Base-by-base conservation (phyloP, 495 filamentous ascomycete genomes). In the Astrothelium subdiscretum region DNA sequence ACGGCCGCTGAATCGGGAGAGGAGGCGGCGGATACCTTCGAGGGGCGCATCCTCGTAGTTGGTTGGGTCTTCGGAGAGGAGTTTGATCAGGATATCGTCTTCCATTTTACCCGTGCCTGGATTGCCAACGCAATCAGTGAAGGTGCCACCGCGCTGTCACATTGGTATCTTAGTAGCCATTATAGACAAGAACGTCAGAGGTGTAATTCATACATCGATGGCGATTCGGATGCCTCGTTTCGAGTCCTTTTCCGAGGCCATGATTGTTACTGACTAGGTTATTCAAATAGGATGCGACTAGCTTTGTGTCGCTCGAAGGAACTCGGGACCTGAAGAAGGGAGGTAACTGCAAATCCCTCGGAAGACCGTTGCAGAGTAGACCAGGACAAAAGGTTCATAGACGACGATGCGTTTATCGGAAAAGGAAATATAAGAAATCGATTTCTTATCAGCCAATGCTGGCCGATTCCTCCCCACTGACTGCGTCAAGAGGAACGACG, bases 1-100 rank as follows among this genome's bases (percentile, higher is more conserved):
- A 57, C 83, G 77, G 42, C 82, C 80, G 3, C 86, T 86, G 65
- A 95, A 95, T 64, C 84, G 84, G 67, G 90, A 87, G 71, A 97
- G 80, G 57, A 97, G 84, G 59, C 92, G 88, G 13, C 94, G 85
- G 67, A 98, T 96, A 42, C 91, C 94, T 75, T 81, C 79, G 12
- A 76, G 73, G 0, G 79, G 79, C 10, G 79, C 79, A 67, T 82
- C 79, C 31, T 73, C 68, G 67, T 82, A 82, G 67, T 81, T 80
- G 2, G 68, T 42, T 0, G 79, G 79, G 65, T 80, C 78, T 11
- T 76, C 76, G 10, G 76, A 78, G 20, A 82, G 71, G 0, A 81
- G 71, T 63, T 82, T 82, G 61, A 82, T 70, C 27, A 82, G 54
- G 40, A 80, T 69, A 62, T 82, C 78, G 48, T 75, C 72, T 63